Conservation (phyloP, 331 rosid genomes). For the Quercus lobata region DNA sequence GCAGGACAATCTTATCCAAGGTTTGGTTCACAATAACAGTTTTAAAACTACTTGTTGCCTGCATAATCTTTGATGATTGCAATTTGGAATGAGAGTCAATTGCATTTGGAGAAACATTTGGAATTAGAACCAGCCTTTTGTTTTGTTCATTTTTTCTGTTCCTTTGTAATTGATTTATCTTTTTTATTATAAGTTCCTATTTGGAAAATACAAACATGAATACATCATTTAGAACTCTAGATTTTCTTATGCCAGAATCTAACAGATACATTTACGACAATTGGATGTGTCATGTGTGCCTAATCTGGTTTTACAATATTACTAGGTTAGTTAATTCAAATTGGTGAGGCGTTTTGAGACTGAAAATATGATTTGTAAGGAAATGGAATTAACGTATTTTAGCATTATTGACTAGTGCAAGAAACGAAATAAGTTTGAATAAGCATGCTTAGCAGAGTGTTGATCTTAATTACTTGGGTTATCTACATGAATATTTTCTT, state of each 20-base stretch:
- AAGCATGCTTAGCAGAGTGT: neutral
- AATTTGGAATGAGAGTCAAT: constrained; percentile 4
- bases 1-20: constrained; percentile 93
- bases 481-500: neutral
- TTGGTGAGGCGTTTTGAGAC: neutral
- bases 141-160: neutral
- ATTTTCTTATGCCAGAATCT: neutral
- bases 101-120: constrained; percentile 14
- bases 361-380: neutral
- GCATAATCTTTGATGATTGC: constrained; percentile 3
- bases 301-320: neutral
- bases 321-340: neutral
- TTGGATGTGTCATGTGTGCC: neutral
- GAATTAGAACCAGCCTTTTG: constrained; percentile 1
- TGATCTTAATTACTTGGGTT: neutral
- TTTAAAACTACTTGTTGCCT: constrained; percentile 7
- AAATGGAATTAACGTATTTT: neutral
- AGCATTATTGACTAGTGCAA: neutral
- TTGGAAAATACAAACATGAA: neutral
- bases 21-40: constrained; percentile 37
- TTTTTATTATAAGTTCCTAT: neutral
- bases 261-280: neutral
- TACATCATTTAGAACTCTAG: neutral
- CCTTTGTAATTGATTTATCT: neutral
- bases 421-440: neutral